These are phyloP conservation scores for Nymphaea colorata DNA, from an alignment of 164 flowering plant genomes.

Conservation along the genomic window DNA sequence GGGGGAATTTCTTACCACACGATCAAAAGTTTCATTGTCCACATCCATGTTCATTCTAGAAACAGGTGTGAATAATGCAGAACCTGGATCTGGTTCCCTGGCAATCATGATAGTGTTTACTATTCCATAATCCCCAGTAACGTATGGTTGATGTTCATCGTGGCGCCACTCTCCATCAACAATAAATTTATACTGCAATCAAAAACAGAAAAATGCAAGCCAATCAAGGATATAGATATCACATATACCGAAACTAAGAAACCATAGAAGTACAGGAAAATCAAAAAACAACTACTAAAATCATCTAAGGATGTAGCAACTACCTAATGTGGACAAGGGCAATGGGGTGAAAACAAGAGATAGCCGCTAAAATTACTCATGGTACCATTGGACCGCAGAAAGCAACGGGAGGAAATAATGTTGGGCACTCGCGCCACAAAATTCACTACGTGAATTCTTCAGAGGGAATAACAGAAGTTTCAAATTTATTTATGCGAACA, in stretches of 20 bases:
- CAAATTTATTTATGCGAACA: not conserved
- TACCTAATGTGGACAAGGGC: too few species aligned
- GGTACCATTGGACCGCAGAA: too few species aligned
- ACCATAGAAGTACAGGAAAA: not conserved
- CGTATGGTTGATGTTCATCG: conserved; percentile 55
- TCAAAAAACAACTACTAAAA: not conserved
- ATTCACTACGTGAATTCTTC: not conserved
- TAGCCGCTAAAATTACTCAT: too few species aligned
- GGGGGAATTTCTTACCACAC: conserved; percentile 34
- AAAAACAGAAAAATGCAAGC: not conserved
- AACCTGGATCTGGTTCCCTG: conserved; percentile 31
- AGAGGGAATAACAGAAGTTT: not conserved
- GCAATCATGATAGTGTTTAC: conserved; percentile 61
- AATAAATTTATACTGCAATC: conserved; percentile 70
- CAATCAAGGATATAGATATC: not conserved
- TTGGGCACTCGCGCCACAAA: too few species aligned
- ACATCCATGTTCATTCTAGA: conserved; percentile 74
- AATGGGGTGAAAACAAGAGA: too few species aligned
- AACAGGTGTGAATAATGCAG: conserved; percentile 19
- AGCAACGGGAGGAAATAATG: too few species aligned
- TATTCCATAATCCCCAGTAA: conserved; percentile 48
- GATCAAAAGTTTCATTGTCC: conserved; percentile 54
- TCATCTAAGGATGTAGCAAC: too few species aligned
- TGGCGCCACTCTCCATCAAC: conserved; percentile 96
- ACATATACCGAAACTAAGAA: too few species aligned